Evolutionary conservation across 2,329 filamentous ascomycete species (phyloP).

Genomic region (Fusarium napiforme): DNA sequence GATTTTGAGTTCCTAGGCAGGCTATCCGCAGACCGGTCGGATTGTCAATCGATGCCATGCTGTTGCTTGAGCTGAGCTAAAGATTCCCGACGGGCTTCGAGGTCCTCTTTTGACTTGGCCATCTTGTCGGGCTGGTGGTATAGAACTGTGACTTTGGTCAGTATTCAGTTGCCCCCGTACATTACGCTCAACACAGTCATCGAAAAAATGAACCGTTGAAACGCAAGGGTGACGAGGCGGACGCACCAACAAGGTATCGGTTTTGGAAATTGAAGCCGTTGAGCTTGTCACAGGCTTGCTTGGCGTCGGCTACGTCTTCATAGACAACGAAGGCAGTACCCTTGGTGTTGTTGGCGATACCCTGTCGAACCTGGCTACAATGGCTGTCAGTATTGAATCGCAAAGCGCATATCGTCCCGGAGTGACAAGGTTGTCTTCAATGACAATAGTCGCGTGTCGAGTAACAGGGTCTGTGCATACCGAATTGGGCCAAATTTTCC

Average conservation of each 20-base stretch:
- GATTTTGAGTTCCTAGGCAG: conserved; percentile 56
- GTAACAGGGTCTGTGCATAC: conserved; percentile 63
- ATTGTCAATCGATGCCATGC: conserved; percentile 98
- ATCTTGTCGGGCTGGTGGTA: conserved; percentile 75
- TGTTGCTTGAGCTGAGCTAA: conserved; percentile 98
- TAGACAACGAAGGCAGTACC: conserved; percentile 99
- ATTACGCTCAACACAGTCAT: conserved; percentile 1
- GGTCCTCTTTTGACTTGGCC: conserved; percentile 88
- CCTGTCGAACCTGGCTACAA: conserved; percentile 93
- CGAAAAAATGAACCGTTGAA: not conserved
- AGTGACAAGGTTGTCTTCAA: conserved; percentile 10
- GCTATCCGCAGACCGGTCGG: conserved; percentile 73
- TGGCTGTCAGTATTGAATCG: conserved; percentile 37
- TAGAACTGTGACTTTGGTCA: conserved; percentile 57
- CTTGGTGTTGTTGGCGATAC: conserved; percentile 96
- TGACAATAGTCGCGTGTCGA: conserved; percentile 3
- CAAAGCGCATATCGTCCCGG: conserved; percentile 8
- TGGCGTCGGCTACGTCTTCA: conserved; percentile 99
- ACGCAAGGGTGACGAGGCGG: not conserved
- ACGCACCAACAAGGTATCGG: conserved; percentile 95
- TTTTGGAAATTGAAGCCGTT: conserved; percentile 99
- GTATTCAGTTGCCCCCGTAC: conserved; percentile 6
- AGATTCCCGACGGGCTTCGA: conserved; percentile 93
- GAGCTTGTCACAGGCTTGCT: conserved; percentile 98
- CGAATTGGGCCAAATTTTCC: conserved; percentile 96